A percentile compares a stretch with the other conserved stretches of the same genome.
phyloP scores from a whole-genome alignment of 495 filamentous ascomycete species.

The Neurospora sp. region DNA sequence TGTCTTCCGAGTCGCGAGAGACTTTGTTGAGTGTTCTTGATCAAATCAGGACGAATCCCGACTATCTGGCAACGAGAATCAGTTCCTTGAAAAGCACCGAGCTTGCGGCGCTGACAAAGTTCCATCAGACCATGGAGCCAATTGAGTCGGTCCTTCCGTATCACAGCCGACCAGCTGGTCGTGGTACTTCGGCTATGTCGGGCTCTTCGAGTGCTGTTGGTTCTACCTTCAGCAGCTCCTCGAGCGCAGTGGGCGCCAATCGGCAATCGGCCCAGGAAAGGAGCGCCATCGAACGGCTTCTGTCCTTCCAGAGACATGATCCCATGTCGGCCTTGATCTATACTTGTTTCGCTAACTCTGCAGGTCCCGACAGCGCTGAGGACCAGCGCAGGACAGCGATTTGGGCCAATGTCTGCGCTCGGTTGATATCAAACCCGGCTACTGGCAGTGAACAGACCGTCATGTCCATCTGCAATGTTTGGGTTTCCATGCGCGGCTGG shows the following conservation, averaged over 20 bases:
- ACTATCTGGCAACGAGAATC: slow-evolving; percentile 76
- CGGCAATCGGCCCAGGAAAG: slow-evolving; percentile 20
- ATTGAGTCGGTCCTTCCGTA: slow-evolving; percentile 73
- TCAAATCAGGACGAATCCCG: slow-evolving; percentile 71
- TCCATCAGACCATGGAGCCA: slow-evolving; percentile 65
- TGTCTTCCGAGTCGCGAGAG: slow-evolving; percentile 64
- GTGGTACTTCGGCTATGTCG: slow-evolving; percentile 12
- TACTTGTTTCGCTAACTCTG: slow-evolving; percentile 80
- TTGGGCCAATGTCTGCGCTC: slow-evolving; percentile 82
- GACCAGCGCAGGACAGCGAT: slow-evolving; percentile 63
- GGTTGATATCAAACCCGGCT: slow-evolving; percentile 50
- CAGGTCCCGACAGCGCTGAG: slow-evolving; percentile 66
- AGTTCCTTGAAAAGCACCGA: slow-evolving; percentile 62
- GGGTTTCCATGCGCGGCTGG: slow-evolving; percentile 81
- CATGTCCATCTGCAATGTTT: slow-evolving; percentile 66
- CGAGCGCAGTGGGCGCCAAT: slow-evolving; percentile 10
- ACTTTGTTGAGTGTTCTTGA: slow-evolving; percentile 70
- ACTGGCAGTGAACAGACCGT: slow-evolving; percentile 52
- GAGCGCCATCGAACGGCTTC: slow-evolving; percentile 56
- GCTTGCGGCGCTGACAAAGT: slow-evolving; percentile 59
- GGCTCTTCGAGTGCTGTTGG: slow-evolving; percentile 5
- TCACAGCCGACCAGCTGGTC: slow-evolving; percentile 42
- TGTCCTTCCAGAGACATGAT: slow-evolving; percentile 81
- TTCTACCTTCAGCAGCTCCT: slow-evolving; percentile 8
- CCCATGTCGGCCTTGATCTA: slow-evolving; percentile 76